Evolutionary conservation across 1,284 basidiomycete genomes (phyloP), one percentile per base, ranked within the genome.

Genomic region (Vanrija humicola): DNA sequence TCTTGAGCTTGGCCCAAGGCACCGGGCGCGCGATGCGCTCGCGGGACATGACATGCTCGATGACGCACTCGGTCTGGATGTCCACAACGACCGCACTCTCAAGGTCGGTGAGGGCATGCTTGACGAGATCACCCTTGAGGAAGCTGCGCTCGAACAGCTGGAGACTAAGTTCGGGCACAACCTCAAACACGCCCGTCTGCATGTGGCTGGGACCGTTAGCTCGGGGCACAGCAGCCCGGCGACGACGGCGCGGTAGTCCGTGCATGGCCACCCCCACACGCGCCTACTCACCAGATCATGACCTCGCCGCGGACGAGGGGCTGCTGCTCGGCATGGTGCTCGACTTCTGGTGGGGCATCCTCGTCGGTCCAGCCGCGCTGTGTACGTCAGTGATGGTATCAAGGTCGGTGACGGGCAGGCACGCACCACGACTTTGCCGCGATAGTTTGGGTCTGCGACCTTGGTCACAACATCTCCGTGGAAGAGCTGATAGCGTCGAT

Each of bases 81-180:
- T 79, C 78, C 25, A 82, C 80, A 46, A 96, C 84, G 29, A 93
- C 83, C 10, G 89, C 92, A n/a, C 87, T 86, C 60, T 82, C 82
- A 38, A 86, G 78, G 64, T 89, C 85, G 48, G 87, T 84, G 18
- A 88, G 77, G 56, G 82, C 83, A 46, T 85, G 83, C 77, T 95
- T 95, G 79, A 90, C 88, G 51, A 88, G 80, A 72, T 95, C 92
- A 26, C 91, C 90, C 9, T 72, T 68, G 61, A 88, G 83, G 65
- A 95, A 86, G 42, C 82, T 82, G 51, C 92, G 86, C 74, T 93
- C 89, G 51, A 89, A 78, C 12, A 95, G 83, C n/a, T 77, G 77
- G 57, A 90, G 81, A 9, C 85, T 80, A 12, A 83, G 80, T 70
- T 90, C 89, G 6, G 79, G 79, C 15, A 89, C 78, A 62, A 94